phyloP scores from a whole-genome alignment of 2,329 filamentous ascomycete genomes.

The Colletotrichum tropicale region DNA sequence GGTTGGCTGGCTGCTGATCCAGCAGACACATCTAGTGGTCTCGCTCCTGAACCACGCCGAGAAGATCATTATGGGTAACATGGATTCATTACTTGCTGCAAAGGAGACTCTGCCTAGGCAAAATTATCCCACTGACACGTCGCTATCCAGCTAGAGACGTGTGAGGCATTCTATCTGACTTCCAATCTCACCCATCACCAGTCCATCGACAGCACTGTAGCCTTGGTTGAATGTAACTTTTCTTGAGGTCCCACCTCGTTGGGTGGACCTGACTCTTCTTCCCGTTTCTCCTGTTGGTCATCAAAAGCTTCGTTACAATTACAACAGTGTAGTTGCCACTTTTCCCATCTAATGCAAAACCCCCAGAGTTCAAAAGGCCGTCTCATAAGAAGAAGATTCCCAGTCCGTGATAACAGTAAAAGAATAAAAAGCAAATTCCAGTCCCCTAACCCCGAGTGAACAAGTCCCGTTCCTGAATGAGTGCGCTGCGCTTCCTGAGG shows the following conservation, averaged over 20 bases:
- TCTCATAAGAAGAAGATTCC: not conserved
- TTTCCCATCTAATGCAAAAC: constrained; percentile 18
- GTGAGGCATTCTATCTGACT: not conserved
- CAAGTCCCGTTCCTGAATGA: constrained; percentile 1
- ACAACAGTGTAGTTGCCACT: constrained; percentile 23
- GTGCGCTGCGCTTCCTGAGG: not conserved
- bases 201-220: not conserved
- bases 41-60: not conserved
- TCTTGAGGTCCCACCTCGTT: not conserved
- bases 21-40: not conserved
- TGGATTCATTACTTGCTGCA: not conserved
- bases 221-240: not conserved
- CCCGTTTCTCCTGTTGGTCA: not conserved
- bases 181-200: not conserved
- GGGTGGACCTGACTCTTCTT: not conserved
- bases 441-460: not conserved
- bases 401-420: not conserved
- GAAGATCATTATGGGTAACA: not conserved
- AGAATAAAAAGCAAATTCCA: not conserved
- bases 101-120: not conserved
- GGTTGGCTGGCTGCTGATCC: not conserved
- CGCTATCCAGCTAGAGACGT: not conserved
- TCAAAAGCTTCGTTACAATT: constrained; percentile 22
- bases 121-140: not conserved
- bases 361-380: not conserved